Evolutionary conservation across 2,329 filamentous ascomycete species (phyloP).

Genomic region (Esteya vermicola): DNA sequence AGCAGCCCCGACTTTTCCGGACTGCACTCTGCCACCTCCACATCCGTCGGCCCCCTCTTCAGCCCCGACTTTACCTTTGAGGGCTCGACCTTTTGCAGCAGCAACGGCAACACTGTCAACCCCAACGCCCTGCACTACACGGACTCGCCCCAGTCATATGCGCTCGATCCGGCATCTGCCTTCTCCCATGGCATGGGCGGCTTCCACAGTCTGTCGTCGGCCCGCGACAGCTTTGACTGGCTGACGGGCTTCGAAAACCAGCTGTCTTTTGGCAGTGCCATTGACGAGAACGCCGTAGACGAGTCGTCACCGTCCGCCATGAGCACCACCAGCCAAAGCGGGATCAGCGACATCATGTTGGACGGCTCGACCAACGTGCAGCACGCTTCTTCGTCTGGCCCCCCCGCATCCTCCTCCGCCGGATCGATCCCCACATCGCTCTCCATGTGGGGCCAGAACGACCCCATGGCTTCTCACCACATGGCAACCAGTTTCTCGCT

Average conservation of each 20-base stretch:
- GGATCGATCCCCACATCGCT: background rate
- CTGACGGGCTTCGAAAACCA: constrained; percentile 64
- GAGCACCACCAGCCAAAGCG: constrained; percentile 85
- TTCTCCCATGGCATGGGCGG: constrained; percentile 21
- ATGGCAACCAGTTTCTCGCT: constrained; percentile 56
- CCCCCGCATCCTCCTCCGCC: constrained; percentile 32
- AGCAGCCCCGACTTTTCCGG: constrained; percentile 50
- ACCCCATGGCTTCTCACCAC: constrained; percentile 51
- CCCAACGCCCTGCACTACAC: constrained; percentile 66
- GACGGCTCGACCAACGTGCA: constrained; percentile 56
- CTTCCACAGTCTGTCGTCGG: constrained; percentile 20
- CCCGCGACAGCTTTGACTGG: constrained; percentile 71
- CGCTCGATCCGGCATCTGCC: constrained; percentile 32
- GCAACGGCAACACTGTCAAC: constrained; percentile 53
- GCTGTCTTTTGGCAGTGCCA: constrained; percentile 45
- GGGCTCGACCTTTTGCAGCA: constrained; percentile 53
- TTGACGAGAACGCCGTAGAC: constrained; percentile 69
- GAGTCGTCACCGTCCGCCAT: constrained; percentile 92
- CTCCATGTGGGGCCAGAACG: constrained; percentile 54
- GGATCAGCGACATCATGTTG: constrained; percentile 80
- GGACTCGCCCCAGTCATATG: constrained; percentile 56
- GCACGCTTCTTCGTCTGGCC: constrained; percentile 22
- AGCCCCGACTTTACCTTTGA: constrained; percentile 57
- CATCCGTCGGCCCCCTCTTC: constrained; percentile 52
- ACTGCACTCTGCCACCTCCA: constrained; percentile 69